A percentile compares a stretch with the other conserved stretches of the same genome.
These are phyloP conservation scores for Cichorium intybus DNA, from an alignment of 140 eudicot species.

Conservation along the genomic window DNA sequence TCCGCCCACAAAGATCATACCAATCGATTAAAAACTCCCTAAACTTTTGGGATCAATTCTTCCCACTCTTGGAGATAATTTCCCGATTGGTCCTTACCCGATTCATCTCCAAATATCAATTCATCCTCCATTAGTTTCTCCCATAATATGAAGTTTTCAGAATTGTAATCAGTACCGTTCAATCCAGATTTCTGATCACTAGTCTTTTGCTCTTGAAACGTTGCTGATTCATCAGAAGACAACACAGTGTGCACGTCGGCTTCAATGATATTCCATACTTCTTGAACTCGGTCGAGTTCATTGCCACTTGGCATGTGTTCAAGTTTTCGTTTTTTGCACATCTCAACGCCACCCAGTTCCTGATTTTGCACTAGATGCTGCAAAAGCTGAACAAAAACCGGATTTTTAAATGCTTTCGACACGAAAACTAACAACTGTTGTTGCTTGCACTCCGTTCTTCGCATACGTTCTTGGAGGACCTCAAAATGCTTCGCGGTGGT, in stretches of 20 bases:
- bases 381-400: slow-evolving; percentile 37
- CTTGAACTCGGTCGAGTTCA: slow-evolving; percentile 28
- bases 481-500: slow-evolving; percentile 34
- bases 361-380: slow-evolving; percentile 40
- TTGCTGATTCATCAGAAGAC: slow-evolving; percentile 43
- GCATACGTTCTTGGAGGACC: slow-evolving; percentile 44
- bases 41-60: slow-evolving; percentile 42
- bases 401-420: slow-evolving; percentile 52
- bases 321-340: slow-evolving; percentile 45
- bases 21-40: not conserved
- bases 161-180: slow-evolving; percentile 20
- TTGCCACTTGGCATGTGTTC: slow-evolving; percentile 12
- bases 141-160: slow-evolving; percentile 66
- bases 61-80: slow-evolving; percentile 58
- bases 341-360: slow-evolving; percentile 26
- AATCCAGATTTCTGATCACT: slow-evolving; percentile 23
- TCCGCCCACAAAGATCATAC: not conserved
- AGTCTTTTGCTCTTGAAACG: slow-evolving; percentile 31
- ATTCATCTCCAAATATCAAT: slow-evolving; percentile 43
- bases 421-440: slow-evolving; percentile 46
- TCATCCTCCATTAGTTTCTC: slow-evolving; percentile 84
- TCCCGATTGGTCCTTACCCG: slow-evolving; percentile 36
- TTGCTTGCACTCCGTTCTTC: slow-evolving; percentile 48
- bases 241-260: slow-evolving; percentile 37
- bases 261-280: slow-evolving; percentile 33